Percentiles rank a stretch among this genome's conserved stretches.
Conservation (phyloP, 2,329 filamentous ascomycete genomes). For the Alternaria brassicicola region DNA sequence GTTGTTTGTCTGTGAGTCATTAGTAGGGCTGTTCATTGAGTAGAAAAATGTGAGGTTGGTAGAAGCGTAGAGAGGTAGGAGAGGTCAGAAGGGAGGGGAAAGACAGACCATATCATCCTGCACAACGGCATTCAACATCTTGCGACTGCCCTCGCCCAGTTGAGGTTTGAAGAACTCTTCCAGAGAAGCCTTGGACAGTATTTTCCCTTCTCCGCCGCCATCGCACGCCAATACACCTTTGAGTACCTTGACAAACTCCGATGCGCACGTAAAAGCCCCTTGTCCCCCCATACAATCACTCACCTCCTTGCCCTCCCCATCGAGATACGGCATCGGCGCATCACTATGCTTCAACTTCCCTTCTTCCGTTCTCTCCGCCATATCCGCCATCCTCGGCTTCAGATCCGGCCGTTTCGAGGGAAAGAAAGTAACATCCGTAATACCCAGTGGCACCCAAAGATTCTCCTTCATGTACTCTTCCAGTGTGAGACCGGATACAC, state of each 20-base stretch:
- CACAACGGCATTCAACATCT: slow-evolving; percentile 46
- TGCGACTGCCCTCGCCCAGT: slow-evolving; percentile 22
- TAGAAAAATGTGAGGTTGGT: too few relatives aligned
- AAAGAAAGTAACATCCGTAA: slow-evolving; percentile 62
- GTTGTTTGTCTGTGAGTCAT: slow-evolving; percentile 20
- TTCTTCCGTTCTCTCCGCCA: slow-evolving; percentile 25
- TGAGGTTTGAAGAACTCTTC: slow-evolving; percentile 43
- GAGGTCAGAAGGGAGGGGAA: background rate
- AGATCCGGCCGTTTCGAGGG: slow-evolving; percentile 39
- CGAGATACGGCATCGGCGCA: slow-evolving; percentile 18
- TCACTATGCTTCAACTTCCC: slow-evolving; percentile 19
- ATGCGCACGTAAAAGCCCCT: slow-evolving; percentile 25
- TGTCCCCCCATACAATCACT: slow-evolving; percentile 37
- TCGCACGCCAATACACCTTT: slow-evolving; percentile 32
- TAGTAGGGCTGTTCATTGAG: background rate
- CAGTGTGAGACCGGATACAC: slow-evolving; percentile 55
- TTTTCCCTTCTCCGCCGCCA: slow-evolving; percentile 34
- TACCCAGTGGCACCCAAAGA: slow-evolving; percentile 53
- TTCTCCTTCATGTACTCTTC: slow-evolving; percentile 65
- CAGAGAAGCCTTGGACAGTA: slow-evolving; percentile 22
- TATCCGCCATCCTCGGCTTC: slow-evolving; percentile 34
- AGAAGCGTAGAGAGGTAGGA: background rate
- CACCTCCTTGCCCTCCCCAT: slow-evolving; percentile 23
- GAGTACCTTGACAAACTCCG: slow-evolving; percentile 43
- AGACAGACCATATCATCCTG: slow-evolving; percentile 23